Conservation (phyloP, 177 flowering plant species). For the Telopea speciosissima region DNA sequence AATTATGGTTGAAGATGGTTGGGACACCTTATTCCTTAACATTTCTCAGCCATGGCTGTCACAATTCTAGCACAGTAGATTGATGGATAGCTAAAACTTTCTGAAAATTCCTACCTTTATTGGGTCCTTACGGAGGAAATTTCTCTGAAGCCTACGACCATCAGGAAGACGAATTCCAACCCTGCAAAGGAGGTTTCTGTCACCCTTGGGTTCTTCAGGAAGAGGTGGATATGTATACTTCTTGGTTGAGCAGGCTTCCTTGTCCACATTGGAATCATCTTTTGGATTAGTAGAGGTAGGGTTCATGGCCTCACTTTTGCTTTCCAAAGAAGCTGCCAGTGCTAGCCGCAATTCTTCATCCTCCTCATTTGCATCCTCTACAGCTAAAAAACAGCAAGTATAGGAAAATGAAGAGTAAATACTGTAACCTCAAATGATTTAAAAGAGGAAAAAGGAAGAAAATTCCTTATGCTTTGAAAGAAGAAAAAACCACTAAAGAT, state of each 20-base stretch:
- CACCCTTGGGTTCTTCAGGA: conserved; percentile 90
- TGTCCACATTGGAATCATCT: conserved; percentile 13
- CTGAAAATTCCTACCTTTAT: conserved; percentile 47
- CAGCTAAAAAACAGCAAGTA: conserved; percentile 10
- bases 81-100: not conserved
- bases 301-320: conserved; percentile 23
- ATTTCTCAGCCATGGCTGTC: not conserved
- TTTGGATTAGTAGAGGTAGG: conserved; percentile 12
- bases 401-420: too few relatives aligned
- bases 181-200: conserved; percentile 71
- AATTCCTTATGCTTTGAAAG: too few relatives aligned
- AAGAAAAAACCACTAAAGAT: too few relatives aligned
- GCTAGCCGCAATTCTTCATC: conserved; percentile 62
- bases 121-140: conserved; percentile 68
- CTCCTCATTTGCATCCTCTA: conserved; percentile 44
- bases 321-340: conserved; percentile 70
- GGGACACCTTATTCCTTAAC: not conserved
- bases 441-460: too few relatives aligned
- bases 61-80: not conserved
- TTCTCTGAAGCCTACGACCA: conserved; percentile 85
- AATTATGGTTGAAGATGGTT: not conserved
- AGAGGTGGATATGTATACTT: conserved; percentile 59
- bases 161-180: conserved; percentile 93
- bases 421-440: too few relatives aligned
- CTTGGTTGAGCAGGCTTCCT: conserved; percentile 20